Evolutionary conservation across 805 yeast genomes (phyloP).

Genomic region (Suhomyces xylopsoci): DNA sequence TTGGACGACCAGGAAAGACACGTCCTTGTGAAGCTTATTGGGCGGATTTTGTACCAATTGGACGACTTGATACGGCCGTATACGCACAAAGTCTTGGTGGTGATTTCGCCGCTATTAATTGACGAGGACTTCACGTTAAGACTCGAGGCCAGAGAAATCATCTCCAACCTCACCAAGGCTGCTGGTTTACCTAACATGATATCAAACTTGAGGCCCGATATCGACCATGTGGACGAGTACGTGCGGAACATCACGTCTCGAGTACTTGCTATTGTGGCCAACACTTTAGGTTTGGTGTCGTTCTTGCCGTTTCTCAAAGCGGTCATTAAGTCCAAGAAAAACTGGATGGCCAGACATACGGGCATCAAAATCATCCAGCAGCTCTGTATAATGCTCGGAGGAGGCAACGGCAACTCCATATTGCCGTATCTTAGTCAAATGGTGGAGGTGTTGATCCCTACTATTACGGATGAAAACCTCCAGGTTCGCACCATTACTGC

Average conservation of each 20-base stretch:
- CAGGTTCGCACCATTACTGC: constrained; percentile 72
- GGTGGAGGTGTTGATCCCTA: constrained; percentile 56
- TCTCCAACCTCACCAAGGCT: constrained; percentile 70
- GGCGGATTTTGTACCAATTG: constrained; percentile 62
- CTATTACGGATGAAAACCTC: constrained; percentile 64
- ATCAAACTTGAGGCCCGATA: constrained; percentile 74
- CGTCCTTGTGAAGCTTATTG: constrained; percentile 71
- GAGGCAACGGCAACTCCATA: constrained; percentile 50
- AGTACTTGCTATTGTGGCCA: constrained; percentile 79
- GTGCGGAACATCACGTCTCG: constrained; percentile 74
- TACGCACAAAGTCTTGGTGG: constrained; percentile 67
- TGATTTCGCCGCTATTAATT: constrained; percentile 72
- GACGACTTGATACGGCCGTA: constrained; percentile 68
- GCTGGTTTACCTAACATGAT: constrained; percentile 82
- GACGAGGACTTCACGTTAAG: constrained; percentile 78
- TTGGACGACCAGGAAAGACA: constrained; percentile 83
- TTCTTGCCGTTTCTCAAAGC: constrained; percentile 80
- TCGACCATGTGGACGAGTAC: constrained; percentile 79
- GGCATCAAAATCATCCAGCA: constrained; percentile 78
- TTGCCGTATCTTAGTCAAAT: constrained; percentile 70
- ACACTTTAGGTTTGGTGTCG: constrained; percentile 68
- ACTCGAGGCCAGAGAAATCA: constrained; percentile 74
- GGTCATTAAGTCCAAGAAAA: constrained; percentile 69
- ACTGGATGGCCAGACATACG: constrained; percentile 81
- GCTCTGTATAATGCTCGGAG: constrained; percentile 63